phyloP scores from a whole-genome alignment of 2,329 filamentous ascomycete genomes.

The Fusarium nanum region DNA sequence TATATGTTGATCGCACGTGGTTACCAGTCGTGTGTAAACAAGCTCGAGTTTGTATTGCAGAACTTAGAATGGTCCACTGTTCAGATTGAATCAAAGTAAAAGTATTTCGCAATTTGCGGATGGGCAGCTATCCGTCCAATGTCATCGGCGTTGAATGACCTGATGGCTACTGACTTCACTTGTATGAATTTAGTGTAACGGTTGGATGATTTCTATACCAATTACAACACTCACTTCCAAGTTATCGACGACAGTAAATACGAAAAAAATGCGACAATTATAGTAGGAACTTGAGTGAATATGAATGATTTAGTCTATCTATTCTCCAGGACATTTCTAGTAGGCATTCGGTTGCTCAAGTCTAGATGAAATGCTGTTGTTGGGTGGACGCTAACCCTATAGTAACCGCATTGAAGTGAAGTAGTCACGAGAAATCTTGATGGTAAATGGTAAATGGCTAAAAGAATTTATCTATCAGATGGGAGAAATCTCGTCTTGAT shows the following conservation, averaged over 20 bases:
- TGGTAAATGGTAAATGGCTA: not conserved
- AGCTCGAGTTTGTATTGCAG: not conserved
- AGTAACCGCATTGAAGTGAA: not conserved
- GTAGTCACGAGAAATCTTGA: not conserved
- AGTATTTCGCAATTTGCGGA: not conserved
- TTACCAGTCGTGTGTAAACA: not conserved
- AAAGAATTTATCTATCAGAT: no score
- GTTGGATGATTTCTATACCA: not conserved
- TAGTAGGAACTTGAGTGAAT: not conserved
- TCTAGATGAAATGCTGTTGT: not conserved
- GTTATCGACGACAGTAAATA: not conserved
- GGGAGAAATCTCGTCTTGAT: not conserved
- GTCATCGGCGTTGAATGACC: not conserved
- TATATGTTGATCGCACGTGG: not conserved
- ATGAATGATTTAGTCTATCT: not conserved
- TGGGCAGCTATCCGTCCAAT: not conserved
- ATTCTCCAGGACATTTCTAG: not conserved
- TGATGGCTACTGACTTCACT: not conserved
- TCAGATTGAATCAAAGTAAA: not conserved
- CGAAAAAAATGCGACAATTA: not conserved
- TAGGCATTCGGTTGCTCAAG: not conserved
- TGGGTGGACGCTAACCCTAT: not conserved
- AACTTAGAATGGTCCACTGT: not conserved
- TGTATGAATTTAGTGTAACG: not conserved
- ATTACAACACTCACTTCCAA: not conserved